A percentile compares a stretch with the other conserved stretches of the same genome.
Conservation (phyloP, 1,139 yeast genomes). For the Yamadazyma oceani region DNA sequence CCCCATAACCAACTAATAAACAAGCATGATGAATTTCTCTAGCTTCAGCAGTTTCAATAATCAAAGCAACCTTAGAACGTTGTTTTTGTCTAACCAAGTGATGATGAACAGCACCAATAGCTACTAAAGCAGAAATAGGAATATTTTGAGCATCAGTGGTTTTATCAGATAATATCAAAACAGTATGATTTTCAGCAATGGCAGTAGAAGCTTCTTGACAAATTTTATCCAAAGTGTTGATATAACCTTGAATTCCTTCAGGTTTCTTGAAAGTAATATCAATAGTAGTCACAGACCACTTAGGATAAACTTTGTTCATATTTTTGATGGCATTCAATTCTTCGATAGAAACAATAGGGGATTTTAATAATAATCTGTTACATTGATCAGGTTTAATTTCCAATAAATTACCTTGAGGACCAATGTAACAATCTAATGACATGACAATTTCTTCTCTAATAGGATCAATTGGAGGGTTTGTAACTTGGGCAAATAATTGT, state of each 20-base stretch:
- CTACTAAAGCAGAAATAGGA: slow-evolving; percentile 85
- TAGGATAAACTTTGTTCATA: slow-evolving; percentile 73
- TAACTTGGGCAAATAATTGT: slow-evolving; percentile 96
- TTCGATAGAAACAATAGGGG: slow-evolving; percentile 76
- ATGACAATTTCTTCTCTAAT: slow-evolving; percentile 95
- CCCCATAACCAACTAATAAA: slow-evolving; percentile 94
- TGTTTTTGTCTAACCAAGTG: slow-evolving; percentile 94
- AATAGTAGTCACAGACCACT: slow-evolving; percentile 79
- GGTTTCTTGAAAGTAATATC: slow-evolving; percentile 87
- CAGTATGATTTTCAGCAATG: slow-evolving; percentile 70
- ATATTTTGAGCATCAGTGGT: slow-evolving; percentile 60
- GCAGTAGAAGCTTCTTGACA: slow-evolving; percentile 88
- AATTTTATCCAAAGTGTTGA: slow-evolving; percentile 79
- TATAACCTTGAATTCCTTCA: slow-evolving; percentile 85
- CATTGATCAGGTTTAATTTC: slow-evolving; percentile 93
- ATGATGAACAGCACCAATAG: slow-evolving; percentile 97
- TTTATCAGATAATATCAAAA: slow-evolving; percentile 76
- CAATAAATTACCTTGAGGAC: slow-evolving; percentile 94
- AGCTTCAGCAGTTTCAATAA: slow-evolving; percentile 95
- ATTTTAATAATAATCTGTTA: slow-evolving; percentile 76
- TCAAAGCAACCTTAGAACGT: slow-evolving; percentile 90
- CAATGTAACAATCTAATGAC: slow-evolving; percentile 95
- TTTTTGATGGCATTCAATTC: slow-evolving; percentile 75
- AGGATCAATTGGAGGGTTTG: slow-evolving; percentile 98
- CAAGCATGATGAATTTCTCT: slow-evolving; percentile 97